phyloP scores from a whole-genome alignment of 1,284 basidiomycete species.

The Fistulina hepatica region DNA sequence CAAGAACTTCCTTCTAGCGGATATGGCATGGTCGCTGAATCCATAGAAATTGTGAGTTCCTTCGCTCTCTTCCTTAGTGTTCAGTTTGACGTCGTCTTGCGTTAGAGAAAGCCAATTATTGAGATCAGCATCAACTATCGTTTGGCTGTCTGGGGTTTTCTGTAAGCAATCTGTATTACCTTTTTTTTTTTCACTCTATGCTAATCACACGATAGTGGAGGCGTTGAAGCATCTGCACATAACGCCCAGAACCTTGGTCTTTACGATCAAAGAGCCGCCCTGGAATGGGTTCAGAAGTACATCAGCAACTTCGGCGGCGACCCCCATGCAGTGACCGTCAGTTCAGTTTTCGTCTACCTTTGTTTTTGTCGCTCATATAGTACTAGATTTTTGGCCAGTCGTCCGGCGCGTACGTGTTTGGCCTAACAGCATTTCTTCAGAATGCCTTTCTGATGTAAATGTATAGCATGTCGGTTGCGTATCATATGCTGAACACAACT shows the following conservation, averaged over 20 bases:
- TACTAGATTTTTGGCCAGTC: conserved; percentile 2
- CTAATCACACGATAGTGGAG: too few species aligned
- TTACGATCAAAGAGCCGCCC: conserved; percentile 23
- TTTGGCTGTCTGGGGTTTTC: conserved; percentile 9
- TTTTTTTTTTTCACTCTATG: conserved; percentile 17
- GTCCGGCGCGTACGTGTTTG: conserved; percentile 26
- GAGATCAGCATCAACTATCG: conserved; percentile 15
- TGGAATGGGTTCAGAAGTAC: conserved; percentile 38
- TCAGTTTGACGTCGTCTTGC: background rate
- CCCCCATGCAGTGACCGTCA: conserved; percentile 27
- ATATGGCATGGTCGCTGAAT: conserved; percentile 13
- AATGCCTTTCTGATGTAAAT: conserved; percentile 17
- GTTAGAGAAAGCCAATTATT: conserved; percentile 13
- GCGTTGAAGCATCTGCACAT: conserved; percentile 21
- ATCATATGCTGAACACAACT: conserved; percentile 12
- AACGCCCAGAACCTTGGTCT: conserved; percentile 28
- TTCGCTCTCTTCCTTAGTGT: background rate
- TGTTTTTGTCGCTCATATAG: conserved; percentile 9
- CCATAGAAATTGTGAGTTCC: conserved; percentile 12
- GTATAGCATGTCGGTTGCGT: conserved; percentile 14
- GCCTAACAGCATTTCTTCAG: conserved; percentile 22
- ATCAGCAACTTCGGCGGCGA: conserved; percentile 41
- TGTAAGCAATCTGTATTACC: conserved; percentile 1
- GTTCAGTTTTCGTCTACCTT: conserved; percentile 16
- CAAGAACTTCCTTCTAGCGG: too few species aligned